Evolutionary conservation across 2,329 filamentous ascomycete species (phyloP).

Genomic region (Spiromastix sp.): DNA sequence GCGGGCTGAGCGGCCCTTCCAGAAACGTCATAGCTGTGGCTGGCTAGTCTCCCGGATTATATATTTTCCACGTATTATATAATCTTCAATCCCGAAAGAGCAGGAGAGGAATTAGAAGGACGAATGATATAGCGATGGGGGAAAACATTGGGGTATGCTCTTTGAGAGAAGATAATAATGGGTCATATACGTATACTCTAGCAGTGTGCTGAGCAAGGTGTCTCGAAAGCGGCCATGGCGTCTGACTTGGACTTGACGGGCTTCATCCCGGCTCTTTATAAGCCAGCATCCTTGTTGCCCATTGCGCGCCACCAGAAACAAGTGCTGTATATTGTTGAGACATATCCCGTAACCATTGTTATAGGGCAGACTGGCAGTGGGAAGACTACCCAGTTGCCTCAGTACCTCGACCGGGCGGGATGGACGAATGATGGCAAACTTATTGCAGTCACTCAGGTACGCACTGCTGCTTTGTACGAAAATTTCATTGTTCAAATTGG

Average conservation of each 20-base stretch:
- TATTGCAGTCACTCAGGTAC: constrained; percentile 82
- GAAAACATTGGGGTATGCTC: too few species aligned
- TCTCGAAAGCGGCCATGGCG: constrained; percentile 24
- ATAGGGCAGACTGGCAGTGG: constrained; percentile 91
- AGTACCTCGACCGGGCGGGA: constrained; percentile 77
- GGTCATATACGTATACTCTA: too few species aligned
- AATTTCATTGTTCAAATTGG: neutral
- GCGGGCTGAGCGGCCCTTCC: too few species aligned
- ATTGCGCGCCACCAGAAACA: constrained; percentile 73
- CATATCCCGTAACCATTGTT: constrained; percentile 72
- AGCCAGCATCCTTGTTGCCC: constrained; percentile 70
- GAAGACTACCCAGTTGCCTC: constrained; percentile 92
- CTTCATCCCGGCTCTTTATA: constrained; percentile 73
- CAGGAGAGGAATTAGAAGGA: too few species aligned
- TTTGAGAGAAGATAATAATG: neutral
- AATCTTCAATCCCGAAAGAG: too few species aligned
- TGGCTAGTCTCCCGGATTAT: too few species aligned
- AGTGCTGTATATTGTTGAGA: constrained; percentile 79
- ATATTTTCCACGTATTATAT: too few species aligned
- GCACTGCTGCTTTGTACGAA: constrained; percentile 2
- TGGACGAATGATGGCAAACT: constrained; percentile 78
- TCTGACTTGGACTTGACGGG: constrained; percentile 34
- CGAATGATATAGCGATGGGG: too few species aligned
- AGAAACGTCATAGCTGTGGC: too few species aligned
- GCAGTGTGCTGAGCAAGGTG: neutral